Conservation (phyloP, 345 rosid genomes). For the Litchi chinensis region DNA sequence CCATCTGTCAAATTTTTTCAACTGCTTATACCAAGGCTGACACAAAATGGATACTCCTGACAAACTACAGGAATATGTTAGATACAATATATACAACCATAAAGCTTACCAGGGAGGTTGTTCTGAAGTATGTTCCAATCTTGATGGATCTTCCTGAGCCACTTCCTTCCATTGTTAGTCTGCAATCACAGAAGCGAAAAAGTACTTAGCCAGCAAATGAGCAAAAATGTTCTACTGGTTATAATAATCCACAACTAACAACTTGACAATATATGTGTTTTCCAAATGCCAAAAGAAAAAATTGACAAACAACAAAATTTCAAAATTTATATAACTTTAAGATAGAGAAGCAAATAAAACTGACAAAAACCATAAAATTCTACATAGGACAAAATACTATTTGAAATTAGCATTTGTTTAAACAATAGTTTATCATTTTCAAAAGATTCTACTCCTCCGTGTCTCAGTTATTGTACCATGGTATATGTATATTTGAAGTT, state of each 20-base stretch:
- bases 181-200: conserved; percentile 36
- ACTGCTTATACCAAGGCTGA: conserved; percentile 12
- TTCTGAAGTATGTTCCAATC: conserved; percentile 97
- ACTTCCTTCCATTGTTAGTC: conserved; percentile 75
- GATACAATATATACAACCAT: conserved; percentile 5
- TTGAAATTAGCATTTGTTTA: background rate
- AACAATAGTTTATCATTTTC: conserved; percentile 5
- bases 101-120: conserved; percentile 85
- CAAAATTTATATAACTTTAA: background rate
- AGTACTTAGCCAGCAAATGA: background rate
- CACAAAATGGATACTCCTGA: background rate
- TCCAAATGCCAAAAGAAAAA: background rate
- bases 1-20: conserved; percentile 56
- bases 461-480: background rate
- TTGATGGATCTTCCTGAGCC: conserved; percentile 96
- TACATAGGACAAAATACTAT: background rate
- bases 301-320: background rate
- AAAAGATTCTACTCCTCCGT: background rate
- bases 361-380: background rate
- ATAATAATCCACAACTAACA: background rate
- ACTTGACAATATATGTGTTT: background rate
- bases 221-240: background rate
- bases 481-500: background rate
- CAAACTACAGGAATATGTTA: conserved; percentile 7
- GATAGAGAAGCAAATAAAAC: background rate